Conservation (phyloP, 495 filamentous ascomycete species). For the Neurospora terricola region DNA sequence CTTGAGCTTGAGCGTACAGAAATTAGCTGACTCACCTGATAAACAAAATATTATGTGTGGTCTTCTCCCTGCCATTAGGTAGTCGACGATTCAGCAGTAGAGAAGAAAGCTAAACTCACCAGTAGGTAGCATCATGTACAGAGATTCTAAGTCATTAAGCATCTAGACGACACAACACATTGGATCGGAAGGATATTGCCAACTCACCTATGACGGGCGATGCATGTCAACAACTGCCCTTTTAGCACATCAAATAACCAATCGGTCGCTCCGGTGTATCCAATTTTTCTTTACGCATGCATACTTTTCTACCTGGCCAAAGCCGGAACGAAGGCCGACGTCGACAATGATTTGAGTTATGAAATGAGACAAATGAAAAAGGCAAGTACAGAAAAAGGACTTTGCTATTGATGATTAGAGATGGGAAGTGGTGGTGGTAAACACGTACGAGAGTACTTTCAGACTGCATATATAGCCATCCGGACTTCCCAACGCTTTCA, state of each 20-base stretch:
- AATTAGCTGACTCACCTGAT: background rate
- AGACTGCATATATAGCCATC: background rate
- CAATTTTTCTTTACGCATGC: background rate
- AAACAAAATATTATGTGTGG: background rate
- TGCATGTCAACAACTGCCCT: background rate
- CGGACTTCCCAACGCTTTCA: background rate
- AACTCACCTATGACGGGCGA: background rate
- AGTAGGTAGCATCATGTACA: background rate
- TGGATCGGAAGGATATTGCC: background rate
- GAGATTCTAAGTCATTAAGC: background rate
- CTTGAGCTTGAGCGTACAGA: background rate
- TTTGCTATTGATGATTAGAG: conserved; percentile 2
- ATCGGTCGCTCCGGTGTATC: background rate
- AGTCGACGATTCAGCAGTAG: background rate
- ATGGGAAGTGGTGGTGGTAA: background rate
- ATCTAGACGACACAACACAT: background rate
- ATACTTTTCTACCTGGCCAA: background rate
- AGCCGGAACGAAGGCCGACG: background rate
- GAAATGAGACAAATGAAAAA: background rate
- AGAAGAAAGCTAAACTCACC: background rate
- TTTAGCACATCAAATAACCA: background rate
- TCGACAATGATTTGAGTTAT: background rate
- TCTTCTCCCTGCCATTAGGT: background rate
- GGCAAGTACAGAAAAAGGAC: background rate
- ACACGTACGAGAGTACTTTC: background rate